Evolutionary conservation across 2,329 filamentous ascomycete genomes (phyloP).

Genomic region (Aurifilum marmelostoma): DNA sequence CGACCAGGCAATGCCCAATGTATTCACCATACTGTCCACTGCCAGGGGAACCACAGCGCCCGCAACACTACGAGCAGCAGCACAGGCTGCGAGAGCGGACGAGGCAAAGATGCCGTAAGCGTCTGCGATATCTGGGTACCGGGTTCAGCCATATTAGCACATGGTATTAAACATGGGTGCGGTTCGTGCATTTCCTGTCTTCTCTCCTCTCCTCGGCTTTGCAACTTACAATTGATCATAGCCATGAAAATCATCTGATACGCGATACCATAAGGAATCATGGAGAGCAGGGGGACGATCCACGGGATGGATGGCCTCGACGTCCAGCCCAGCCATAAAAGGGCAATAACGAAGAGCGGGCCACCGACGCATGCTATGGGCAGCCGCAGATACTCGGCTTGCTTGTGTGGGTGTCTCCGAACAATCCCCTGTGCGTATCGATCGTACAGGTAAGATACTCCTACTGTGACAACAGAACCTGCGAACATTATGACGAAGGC

Average conservation of each 20-base stretch:
- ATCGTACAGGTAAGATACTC: slow-evolving; percentile 33
- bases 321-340: slow-evolving; percentile 38
- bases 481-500: slow-evolving; percentile 34
- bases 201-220: too few species aligned
- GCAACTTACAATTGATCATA: slow-evolving; percentile 33
- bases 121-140: slow-evolving; percentile 31
- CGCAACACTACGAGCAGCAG: slow-evolving; percentile 34
- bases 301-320: slow-evolving; percentile 34
- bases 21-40: slow-evolving; percentile 34
- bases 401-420: slow-evolving; percentile 32
- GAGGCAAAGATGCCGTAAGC: slow-evolving; percentile 37
- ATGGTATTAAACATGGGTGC: not conserved
- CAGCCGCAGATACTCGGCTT: slow-evolving; percentile 36
- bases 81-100: slow-evolving; percentile 35
- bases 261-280: slow-evolving; percentile 36
- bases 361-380: slow-evolving; percentile 35
- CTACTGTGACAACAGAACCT: slow-evolving; percentile 33
- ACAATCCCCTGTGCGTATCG: slow-evolving; percentile 29
- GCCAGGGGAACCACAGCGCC: slow-evolving; percentile 35
- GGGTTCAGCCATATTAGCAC: not conserved
- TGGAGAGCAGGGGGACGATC: slow-evolving; percentile 35
- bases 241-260: slow-evolving; percentile 37
- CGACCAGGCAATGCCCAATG: slow-evolving; percentile 41
- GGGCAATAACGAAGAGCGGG: slow-evolving; percentile 33
- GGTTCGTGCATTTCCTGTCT: not conserved